Evolutionary conservation across 2,329 filamentous ascomycete genomes (phyloP), one percentile per base, ranked within the genome.

Genomic region (Metarhizium robertsii): DNA sequence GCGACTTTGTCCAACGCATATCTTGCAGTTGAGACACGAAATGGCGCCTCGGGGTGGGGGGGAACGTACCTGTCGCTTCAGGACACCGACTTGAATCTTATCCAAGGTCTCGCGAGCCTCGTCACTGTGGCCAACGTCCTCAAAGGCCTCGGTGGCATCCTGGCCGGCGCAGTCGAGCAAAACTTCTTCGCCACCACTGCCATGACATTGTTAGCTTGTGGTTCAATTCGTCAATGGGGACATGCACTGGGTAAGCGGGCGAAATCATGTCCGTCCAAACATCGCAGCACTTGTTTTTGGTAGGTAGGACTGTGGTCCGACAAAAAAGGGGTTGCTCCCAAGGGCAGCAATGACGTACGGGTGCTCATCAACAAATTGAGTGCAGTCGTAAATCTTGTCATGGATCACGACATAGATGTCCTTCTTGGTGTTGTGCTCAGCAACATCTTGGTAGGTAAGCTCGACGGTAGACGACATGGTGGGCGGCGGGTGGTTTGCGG

Each of bases 111-210:
- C 92, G 63, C 94, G 87, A 63, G 94, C 94, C 80, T 99, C 94
- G 74, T 99, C 94, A 67, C 89, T 95, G 87, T 99, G 94, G 69
- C 94, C 94, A 68, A 99, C 94, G 75, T 99, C 94, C 79, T 99
- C 94, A 71, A 99, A 99, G 59, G 94, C 92, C 77, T 97, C 94
- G 66, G 92, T 96, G 67, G 89, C 88, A 74, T 99, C 94, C 77
- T 96, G 92, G 64, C 94, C 94, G 68, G 81, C 94, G 61, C 97
- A 92, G 65, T 99, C 94, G 64, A 99, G 87, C 61, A 99, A 79
- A 65, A 99, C 94, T 79, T 99, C 94, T 78, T 99, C 94, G 77
- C 94, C 94, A 79, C 94, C 94, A 66, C 94, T 97, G 69, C 43
- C 52, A 55, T 30, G 55, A 30, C 25, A 55, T 43, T 50, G 29